phyloP scores from a whole-genome alignment of 75 land plant genomes.

The Chamaecyparis obtusa region DNA sequence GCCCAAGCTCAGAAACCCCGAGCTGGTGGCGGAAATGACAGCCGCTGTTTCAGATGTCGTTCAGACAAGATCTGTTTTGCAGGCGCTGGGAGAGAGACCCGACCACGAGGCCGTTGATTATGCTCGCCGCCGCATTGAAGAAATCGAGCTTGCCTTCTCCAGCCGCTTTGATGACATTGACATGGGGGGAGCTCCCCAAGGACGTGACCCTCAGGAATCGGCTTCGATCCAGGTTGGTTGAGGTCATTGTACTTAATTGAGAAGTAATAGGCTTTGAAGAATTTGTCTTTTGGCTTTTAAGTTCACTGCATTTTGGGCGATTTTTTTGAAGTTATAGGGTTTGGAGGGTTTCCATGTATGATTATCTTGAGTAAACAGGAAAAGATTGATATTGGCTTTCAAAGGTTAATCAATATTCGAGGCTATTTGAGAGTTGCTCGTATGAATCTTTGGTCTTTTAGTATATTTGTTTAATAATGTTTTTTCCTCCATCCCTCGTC shows the following conservation, averaged over 20 bases:
- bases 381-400: neutral
- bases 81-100: conserved; percentile 36
- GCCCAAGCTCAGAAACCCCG: neutral
- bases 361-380: neutral
- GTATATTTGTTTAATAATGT: no score
- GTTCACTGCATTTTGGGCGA: neutral
- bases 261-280: neutral
- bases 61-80: conserved; percentile 20
- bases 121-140: conserved; percentile 22
- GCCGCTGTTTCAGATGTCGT: conserved; percentile 23
- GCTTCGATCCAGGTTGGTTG: conserved; percentile 19
- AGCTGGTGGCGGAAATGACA: neutral
- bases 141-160: conserved; percentile 12
- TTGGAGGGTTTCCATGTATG: neutral
- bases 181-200: neutral
- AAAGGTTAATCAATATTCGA: neutral
- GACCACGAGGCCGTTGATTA: conserved; percentile 32
- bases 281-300: neutral
- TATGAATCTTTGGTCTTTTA: no score
- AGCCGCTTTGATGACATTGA: conserved; percentile 14
- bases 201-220: conserved; percentile 5
- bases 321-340: neutral
- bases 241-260: neutral
- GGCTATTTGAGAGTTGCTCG: no score
- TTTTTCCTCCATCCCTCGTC: no score